Percentiles rank a stretch among this genome's conserved stretches.
These are phyloP conservation scores for Cordyceps pruinosa DNA, from an alignment of 2,329 filamentous ascomycete genomes.

Conservation along the genomic window DNA sequence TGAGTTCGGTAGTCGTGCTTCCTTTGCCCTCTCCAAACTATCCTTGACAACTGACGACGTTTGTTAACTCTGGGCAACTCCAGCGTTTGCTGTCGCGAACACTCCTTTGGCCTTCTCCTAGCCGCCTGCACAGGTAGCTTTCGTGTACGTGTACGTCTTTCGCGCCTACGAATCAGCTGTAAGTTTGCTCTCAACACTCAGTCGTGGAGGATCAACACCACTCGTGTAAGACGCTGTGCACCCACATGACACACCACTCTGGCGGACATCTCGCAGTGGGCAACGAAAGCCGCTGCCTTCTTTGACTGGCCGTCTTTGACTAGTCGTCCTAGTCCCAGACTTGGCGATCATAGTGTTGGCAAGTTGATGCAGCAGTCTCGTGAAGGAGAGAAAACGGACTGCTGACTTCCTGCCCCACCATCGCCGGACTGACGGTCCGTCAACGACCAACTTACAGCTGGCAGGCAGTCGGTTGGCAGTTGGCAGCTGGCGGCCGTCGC, in stretches of 20 bases:
- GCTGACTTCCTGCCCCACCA: slow-evolving; percentile 8
- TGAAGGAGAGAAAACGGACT: not conserved
- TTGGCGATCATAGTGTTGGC: not conserved
- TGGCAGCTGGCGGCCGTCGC: slow-evolving; percentile 2
- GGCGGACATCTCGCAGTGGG: not conserved
- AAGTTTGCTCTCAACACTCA: not conserved
- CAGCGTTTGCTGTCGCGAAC: not conserved
- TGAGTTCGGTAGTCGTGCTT: not conserved
- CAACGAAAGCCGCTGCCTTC: not conserved
- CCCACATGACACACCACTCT: slow-evolving; percentile 8
- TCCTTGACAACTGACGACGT: not conserved
- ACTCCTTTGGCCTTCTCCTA: not conserved
- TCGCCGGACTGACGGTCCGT: not conserved
- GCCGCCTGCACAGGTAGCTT: not conserved
- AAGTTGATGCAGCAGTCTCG: slow-evolving; percentile 3
- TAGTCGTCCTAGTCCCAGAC: too few species aligned
- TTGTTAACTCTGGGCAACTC: not conserved
- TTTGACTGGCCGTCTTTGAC: not conserved
- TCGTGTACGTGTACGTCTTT: not conserved
- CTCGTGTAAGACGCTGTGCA: slow-evolving; percentile 9
- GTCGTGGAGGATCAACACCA: not conserved
- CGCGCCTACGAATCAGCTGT: not conserved
- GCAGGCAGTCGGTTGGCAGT: slow-evolving; percentile 1
- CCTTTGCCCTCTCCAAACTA: not conserved
- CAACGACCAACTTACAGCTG: slow-evolving; percentile 1